Evolutionary conservation across 2,329 filamentous ascomycete genomes (phyloP), one percentile per base, ranked within the genome.

Genomic region (Dothistroma pini): DNA sequence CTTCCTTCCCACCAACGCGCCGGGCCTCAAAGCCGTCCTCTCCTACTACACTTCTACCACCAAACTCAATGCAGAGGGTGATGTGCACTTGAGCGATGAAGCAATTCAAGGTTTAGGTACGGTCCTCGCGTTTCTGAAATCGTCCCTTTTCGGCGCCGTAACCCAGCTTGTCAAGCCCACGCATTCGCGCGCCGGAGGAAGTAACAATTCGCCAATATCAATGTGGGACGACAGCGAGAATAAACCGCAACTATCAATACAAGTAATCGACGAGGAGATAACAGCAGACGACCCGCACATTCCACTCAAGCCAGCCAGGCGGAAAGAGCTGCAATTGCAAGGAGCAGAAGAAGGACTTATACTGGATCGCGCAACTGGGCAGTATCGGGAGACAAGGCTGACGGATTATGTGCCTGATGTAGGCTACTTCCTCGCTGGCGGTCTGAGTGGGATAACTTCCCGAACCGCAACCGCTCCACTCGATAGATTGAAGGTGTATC

Each of bases 381-480:
- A 63, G 56, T 41, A 63, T 54, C 51, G 54, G 14, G 71, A 69
- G 72, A 67, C 70, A 65, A 75, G 75, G 78, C 80, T 83, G 78
- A 83, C 89, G 82, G 74, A 75, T 74, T 79, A 77, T 75, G 81
- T 91, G 77, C 90, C 90, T 77, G 85, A 91, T 86, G 84, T 89
- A 96, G 95, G 95, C 84, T 99, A 97, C 80, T 99, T 97, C 78
- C 79, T 96, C 79, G 95, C 95, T 76, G 95, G 95, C 82, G 95
- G 92, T 77, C 83, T 96, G 75, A 92, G 93, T 75, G 95, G 95
- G 75, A 93, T 92, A 75, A 88, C 97, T 71, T 97, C 93, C 74
- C 89, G 95, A 74, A 97, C 95, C 74, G 89, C 91, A 66, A 99
- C 95, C 69, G 95, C 95, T 63, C 95, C 95, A 62, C 87, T 99